A percentile compares a stretch with the other conserved stretches of the same genome.
These are phyloP conservation scores for Castanopsis chinensis DNA, from an alignment of 306 rosid genomes.

Conservation along the genomic window DNA sequence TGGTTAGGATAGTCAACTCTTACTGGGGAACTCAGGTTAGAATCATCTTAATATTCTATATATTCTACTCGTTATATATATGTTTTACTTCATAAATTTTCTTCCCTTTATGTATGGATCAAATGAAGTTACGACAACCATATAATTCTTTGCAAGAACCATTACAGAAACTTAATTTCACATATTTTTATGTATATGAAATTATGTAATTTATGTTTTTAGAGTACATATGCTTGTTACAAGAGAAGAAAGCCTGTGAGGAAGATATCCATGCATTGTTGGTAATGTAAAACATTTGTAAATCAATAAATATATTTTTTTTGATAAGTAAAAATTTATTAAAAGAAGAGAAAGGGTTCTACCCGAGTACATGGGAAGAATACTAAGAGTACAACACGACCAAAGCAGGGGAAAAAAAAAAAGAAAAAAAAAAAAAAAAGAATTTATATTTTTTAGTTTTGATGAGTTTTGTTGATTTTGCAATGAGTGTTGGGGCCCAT, in stretches of 20 bases:
- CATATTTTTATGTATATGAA: constrained; percentile 5
- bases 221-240: neutral
- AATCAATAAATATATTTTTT: neutral
- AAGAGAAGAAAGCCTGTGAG: neutral
- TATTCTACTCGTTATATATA: constrained; percentile 3
- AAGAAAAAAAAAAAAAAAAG: no score
- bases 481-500: neutral
- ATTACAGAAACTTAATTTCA: neutral
- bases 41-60: neutral
- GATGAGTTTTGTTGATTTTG: neutral
- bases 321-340: no score
- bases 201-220: neutral
- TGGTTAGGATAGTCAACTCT: constrained; percentile 78
- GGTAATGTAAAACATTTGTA: neutral
- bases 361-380: no score
- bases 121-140: neutral
- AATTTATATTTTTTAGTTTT: neutral
- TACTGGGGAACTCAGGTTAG: constrained; percentile 96
- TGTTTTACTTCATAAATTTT: neutral
- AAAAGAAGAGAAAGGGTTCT: no score
- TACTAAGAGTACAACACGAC: no score
- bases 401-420: no score
- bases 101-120: neutral
- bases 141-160: neutral
- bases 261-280: neutral